Evolutionary conservation across 805 yeast species (phyloP), one percentile per base, ranked within the genome.

Genomic region (Schizosaccharomyces lindneri): DNA sequence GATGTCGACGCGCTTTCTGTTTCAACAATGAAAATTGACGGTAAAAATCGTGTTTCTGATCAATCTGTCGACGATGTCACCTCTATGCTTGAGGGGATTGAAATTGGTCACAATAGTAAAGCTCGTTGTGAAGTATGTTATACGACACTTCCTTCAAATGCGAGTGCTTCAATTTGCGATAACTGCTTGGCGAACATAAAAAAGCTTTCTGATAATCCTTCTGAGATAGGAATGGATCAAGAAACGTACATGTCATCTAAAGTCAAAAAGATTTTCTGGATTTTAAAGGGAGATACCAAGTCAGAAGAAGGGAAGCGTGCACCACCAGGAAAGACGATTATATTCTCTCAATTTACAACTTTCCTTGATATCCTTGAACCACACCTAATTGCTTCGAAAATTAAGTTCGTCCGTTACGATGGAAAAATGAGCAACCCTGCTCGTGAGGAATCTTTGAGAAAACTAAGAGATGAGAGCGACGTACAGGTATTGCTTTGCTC

Each of bases 341-440:
- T 93, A 7, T 93, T 93, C 68, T 89, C 97, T 0, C 99, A 93
- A 72, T 93, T 93, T 70, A 93, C 97, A 0, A 83, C 95, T 48
- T 93, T 93, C 97, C 73, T 93, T 63, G 98, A 93, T 71, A 73
- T 93, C 61, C 87, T 93, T 4, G 97, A 93, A 69, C 73, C 79
- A 60, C 77, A 81, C 9, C 73, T 94, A 66, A 72, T 71, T 11
- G 73, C 74, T 5, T 74, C 77, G 21, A 68, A 74, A 0, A 75
- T 84, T 17, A 73, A 72, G 5, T 81, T 72, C 68, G 72, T 85
- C 55, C 73, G 85, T 63, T 93, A 88, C 71, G 90, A 86, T 67
- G 98, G 98, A 15, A 74, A 83, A 2, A 85, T 90, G 96, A 74
- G 75, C 62, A 76, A 87, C 1, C 79, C 77, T 43, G 75, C 76